A percentile compares a stretch with the other conserved stretches of the same genome.
Evolutionary conservation across 805 yeast species (phyloP).

Genomic region (Cephaloascus fragrans): DNA sequence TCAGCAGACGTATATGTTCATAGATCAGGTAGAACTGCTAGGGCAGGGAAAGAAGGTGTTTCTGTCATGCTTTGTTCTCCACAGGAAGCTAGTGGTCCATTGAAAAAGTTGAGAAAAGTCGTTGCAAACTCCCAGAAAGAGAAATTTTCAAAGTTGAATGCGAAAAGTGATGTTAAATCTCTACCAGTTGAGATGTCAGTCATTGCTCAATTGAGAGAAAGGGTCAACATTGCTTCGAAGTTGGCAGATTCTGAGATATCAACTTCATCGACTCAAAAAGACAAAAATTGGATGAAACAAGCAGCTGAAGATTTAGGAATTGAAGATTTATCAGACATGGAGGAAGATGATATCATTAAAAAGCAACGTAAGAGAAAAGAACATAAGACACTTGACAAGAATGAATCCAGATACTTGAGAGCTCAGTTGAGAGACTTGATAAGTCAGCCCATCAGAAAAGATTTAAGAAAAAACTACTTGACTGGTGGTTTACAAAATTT

Average conservation of each 20-base stretch:
- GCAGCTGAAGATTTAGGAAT: conserved; percentile 93
- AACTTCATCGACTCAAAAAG: conserved; percentile 50
- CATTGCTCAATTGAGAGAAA: conserved; percentile 56
- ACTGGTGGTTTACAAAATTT: conserved; percentile 72
- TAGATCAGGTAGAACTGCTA: conserved; percentile 97
- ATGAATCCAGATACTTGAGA: conserved; percentile 34
- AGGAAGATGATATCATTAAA: conserved; percentile 58
- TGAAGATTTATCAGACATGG: conserved; percentile 58
- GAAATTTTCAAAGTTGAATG: conserved; percentile 16
- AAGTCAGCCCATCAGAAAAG: conserved; percentile 45
- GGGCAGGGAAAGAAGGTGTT: conserved; percentile 93
- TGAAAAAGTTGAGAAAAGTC: conserved; percentile 59
- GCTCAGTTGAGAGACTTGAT: conserved; percentile 46
- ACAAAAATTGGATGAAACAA: conserved; percentile 71
- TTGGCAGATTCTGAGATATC: conserved; percentile 67
- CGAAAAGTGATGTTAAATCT: conserved; percentile 45
- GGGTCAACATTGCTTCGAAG: conserved; percentile 60
- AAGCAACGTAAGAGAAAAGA: conserved; percentile 47
- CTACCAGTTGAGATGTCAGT: conserved; percentile 73
- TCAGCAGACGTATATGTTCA: conserved; percentile 92
- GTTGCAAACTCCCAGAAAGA: conserved; percentile 23
- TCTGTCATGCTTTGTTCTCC: conserved; percentile 90
- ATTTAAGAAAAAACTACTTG: conserved; percentile 59
- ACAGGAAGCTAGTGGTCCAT: conserved; percentile 84
- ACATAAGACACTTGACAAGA: conserved; percentile 31